These are phyloP conservation scores for Leccinum ochraceum DNA, from an alignment of 768 basidiomycete genomes.

Conservation along the genomic window DNA sequence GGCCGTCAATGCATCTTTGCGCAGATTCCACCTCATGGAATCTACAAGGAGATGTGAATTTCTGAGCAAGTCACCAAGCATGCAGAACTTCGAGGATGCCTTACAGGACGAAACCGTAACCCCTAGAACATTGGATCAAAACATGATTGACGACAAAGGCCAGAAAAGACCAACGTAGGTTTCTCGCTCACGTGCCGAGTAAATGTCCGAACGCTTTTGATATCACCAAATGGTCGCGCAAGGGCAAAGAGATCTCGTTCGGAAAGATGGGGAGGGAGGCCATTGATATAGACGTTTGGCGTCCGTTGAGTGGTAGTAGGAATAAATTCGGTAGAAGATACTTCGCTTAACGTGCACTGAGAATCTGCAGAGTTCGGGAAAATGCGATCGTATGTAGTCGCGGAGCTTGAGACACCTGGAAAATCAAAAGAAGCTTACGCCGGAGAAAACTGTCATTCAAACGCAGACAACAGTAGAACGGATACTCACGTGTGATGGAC, in stretches of 20 bases:
- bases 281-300: conserved; percentile 88
- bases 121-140: conserved; percentile 41
- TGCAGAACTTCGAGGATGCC: conserved; percentile 29
- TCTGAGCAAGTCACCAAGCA: conserved; percentile 1
- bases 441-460: conserved; percentile 7
- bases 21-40: conserved; percentile 69
- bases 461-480: not conserved
- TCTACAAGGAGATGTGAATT: conserved; percentile 37
- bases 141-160: conserved; percentile 2
- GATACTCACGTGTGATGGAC: conserved; percentile 30
- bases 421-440: conserved; percentile 30
- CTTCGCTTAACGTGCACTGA: conserved; percentile 10
- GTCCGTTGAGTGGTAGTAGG: conserved; percentile 35
- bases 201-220: conserved; percentile 81
- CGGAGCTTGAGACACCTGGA: conserved; percentile 14
- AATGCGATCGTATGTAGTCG: conserved; percentile 15
- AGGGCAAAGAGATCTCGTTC: conserved; percentile 79
- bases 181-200: conserved; percentile 80
- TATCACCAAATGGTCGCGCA: conserved; percentile 67
- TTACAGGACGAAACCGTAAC: conserved; percentile 79
- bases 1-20: conserved; percentile 68
- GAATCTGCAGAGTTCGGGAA: conserved; percentile 17
- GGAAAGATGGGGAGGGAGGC: conserved; percentile 78
- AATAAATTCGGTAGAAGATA: conserved; percentile 17
- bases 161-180: conserved; percentile 42